These are phyloP conservation scores for Teratosphaeria nubilosa DNA, from an alignment of 2,329 filamentous ascomycete genomes.

Conservation along the genomic window DNA sequence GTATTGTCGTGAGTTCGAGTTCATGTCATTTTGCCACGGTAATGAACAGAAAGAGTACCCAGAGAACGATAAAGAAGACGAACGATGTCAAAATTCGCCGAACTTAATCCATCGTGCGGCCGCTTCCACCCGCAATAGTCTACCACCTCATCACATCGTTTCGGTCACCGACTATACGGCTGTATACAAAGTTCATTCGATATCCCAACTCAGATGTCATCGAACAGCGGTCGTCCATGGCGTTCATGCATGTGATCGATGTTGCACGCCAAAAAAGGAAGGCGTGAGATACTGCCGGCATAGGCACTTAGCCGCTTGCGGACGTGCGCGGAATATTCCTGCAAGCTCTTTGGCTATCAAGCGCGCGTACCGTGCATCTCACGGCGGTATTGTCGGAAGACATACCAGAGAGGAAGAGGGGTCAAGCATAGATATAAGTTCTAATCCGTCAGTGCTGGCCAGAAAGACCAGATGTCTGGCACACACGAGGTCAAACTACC, in stretches of 20 bases:
- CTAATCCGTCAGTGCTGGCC: background rate
- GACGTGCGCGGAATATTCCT: background rate
- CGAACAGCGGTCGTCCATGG: background rate
- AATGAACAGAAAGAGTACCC: background rate
- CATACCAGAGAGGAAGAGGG: background rate
- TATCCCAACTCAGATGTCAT: background rate
- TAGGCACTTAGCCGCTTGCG: background rate
- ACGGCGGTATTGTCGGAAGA: background rate
- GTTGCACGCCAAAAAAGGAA: background rate
- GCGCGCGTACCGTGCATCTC: background rate
- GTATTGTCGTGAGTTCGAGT: no score
- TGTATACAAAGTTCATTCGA: background rate
- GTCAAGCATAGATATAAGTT: background rate
- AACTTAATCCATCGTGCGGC: background rate
- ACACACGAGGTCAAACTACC: constrained; percentile 14
- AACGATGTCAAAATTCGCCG: background rate
- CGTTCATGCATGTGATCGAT: background rate
- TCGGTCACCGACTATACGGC: background rate
- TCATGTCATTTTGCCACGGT: background rate
- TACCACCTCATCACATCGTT: no score
- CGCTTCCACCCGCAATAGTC: background rate
- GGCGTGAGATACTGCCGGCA: background rate
- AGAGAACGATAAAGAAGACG: background rate
- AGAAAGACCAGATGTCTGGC: constrained; percentile 4
- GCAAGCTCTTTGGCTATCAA: background rate